Base-by-base conservation (phyloP, 2,329 filamentous ascomycete species). In the Penicillium sp. region DNA sequence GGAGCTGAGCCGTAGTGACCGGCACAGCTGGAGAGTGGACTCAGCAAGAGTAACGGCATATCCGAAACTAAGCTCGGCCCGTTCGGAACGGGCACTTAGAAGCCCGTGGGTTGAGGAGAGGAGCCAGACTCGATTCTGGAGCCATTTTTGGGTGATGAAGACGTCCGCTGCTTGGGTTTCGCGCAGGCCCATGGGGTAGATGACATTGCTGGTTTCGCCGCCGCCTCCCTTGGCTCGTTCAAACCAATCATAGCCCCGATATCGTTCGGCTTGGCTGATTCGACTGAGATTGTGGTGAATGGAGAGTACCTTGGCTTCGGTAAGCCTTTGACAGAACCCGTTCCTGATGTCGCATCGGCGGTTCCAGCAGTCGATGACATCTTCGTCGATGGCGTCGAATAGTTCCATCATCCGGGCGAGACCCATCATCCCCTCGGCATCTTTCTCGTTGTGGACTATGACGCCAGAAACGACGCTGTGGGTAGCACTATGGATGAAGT, bases 281-380 rank as follows among this genome's bases (percentile, higher is more conserved):
- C 50, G 65, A 45, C 44, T 64, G 46, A 67, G 68, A 55, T 66
- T 77, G 51, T 67, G 70, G 62, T 64, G 68, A 53, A 67, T 76
- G 42, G 61, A 67, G 61, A 67, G 57, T 50, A 66, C 73, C 78
- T 96, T 61, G 86, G 83, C 6, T 68, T 89, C 57, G 80, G 88
- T 46, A 80, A 89, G 71, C 79, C 91, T 63, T 67, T 90, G 52
- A 77, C 87, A 47, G 87, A 87, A 69, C 65, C 81, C 52, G 68
- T 76, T 27, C 84, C 89, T 69, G 86, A 89, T 57, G 64, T 88
- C 60, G 77, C 86, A 77, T 49, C 71, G 72, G 26, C 67, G 67
- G 45, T 74, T 76, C 75, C 75, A 77, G 63, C 75, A 77, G 16
- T 74, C 68, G 16, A 76, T 65, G 16, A 77, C 72, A 51, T 70